Evolutionary conservation across 73 alveolate genomes (phyloP).

Genomic region (Stentor coeruleus): DNA sequence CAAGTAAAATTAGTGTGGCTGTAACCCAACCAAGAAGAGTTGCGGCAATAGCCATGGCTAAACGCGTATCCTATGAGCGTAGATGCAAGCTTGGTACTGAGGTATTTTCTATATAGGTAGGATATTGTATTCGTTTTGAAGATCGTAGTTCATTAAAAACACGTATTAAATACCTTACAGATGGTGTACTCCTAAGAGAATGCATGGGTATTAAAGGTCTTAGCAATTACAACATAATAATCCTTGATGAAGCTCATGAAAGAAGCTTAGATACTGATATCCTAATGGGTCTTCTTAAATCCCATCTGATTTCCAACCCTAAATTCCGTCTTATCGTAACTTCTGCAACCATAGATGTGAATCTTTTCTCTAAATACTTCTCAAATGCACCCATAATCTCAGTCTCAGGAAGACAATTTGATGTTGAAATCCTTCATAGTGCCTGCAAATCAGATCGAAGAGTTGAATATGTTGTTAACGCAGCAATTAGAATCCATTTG

Average conservation of each 20-base stretch:
- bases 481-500: conserved; percentile 86
- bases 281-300: conserved; percentile 83
- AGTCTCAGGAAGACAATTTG: conserved; percentile 42
- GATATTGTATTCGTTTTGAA: conserved; percentile 89
- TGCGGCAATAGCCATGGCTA: conserved; percentile 98
- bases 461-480: conserved; percentile 74
- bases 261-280: conserved; percentile 91
- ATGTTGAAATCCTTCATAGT: conserved; percentile 53
- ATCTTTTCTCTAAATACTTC: conserved; percentile 59
- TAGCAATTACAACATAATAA: conserved; percentile 68
- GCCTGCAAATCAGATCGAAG: conserved; percentile 66
- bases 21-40: conserved; percentile 99
- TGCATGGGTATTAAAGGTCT: conserved; percentile 79
- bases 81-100: conserved; percentile 81
- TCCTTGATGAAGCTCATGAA: conserved; percentile 98
- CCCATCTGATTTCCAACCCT: conserved; percentile 45
- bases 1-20: conserved; percentile 62
- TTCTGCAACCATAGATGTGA: conserved; percentile 82
- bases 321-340: conserved; percentile 56
- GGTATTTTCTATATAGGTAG: conserved; percentile 96
- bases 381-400: conserved; percentile 61
- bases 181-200: conserved; percentile 96
- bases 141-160: conserved; percentile 61
- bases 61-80: conserved; percentile 98
- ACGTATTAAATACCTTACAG: conserved; percentile 85